A percentile compares a stretch with the other conserved stretches of the same genome.
Conservation (phyloP, 2,329 filamentous ascomycete genomes). For the Apiospora malaysiana region DNA sequence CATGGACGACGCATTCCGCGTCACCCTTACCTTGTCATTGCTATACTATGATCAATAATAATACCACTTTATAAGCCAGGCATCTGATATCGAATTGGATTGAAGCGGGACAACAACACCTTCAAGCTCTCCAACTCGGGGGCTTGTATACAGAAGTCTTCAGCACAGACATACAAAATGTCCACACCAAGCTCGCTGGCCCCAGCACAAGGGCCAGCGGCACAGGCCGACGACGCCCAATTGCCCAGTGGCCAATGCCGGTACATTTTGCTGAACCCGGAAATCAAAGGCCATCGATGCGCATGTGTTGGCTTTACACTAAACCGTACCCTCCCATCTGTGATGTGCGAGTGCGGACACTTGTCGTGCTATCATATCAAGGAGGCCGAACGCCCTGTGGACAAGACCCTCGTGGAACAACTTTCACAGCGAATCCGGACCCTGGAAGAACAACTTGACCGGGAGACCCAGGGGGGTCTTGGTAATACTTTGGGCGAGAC, state of each 20-base stretch:
- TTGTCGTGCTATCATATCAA: conserved; percentile 64
- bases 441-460: conserved; percentile 51
- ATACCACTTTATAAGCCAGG: conserved; percentile 21
- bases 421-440: conserved; percentile 52
- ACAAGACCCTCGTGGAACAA: conserved; percentile 54
- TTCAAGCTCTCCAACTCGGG: neutral
- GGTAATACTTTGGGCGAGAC: conserved; percentile 40
- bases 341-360: conserved; percentile 64
- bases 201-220: conserved; percentile 29
- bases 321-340: conserved; percentile 58
- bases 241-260: conserved; percentile 65
- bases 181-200: conserved; percentile 37
- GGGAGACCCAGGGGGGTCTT: conserved; percentile 44
- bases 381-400: conserved; percentile 50
- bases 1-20: conserved; percentile 39
- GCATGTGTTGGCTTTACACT: conserved; percentile 63
- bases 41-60: conserved; percentile 37
- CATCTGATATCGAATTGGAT: neutral
- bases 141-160: neutral
- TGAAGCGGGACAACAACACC: neutral
- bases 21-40: conserved; percentile 32
- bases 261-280: conserved; percentile 62
- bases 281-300: conserved; percentile 63
- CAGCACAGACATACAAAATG: conserved; percentile 29
- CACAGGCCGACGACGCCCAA: conserved; percentile 48